Evolutionary conservation across 352 stramenopile genomes (phyloP).

Genomic region (Phytophthora litchii): DNA sequence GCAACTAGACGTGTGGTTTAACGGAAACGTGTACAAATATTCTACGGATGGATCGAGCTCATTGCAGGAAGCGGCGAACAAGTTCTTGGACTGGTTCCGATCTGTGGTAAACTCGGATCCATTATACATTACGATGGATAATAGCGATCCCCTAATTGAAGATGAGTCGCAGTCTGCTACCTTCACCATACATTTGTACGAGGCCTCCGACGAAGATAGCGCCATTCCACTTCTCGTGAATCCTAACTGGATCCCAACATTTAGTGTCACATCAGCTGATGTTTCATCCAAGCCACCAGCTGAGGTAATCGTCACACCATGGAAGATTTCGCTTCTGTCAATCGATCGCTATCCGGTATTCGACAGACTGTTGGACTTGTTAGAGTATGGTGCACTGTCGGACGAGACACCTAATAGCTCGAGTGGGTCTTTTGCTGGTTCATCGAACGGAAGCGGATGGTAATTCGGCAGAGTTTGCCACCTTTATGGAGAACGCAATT

Average conservation of each 20-base stretch:
- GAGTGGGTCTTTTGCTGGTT: not conserved
- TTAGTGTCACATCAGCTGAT: conserved; percentile 4
- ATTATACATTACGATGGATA: conserved; percentile 4
- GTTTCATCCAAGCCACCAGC: conserved; percentile 5
- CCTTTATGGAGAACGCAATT: conserved; percentile 22
- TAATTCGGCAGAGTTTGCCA: conserved; percentile 1
- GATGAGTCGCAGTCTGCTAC: conserved; percentile 2
- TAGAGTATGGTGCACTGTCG: conserved; percentile 9
- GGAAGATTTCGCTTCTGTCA: conserved; percentile 17
- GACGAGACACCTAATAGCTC: conserved; percentile 4
- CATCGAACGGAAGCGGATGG: conserved; percentile 8
- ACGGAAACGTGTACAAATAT: conserved; percentile 12
- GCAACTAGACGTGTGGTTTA: conserved; percentile 16
- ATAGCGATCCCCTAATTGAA: conserved; percentile 1
- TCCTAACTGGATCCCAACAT: conserved; percentile 27
- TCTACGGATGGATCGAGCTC: not conserved
- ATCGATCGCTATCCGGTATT: conserved; percentile 16
- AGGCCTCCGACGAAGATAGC: conserved; percentile 3
- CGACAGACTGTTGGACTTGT: conserved; percentile 27
- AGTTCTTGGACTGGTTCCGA: conserved; percentile 19
- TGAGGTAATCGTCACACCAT: conserved; percentile 20
- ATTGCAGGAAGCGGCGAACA: not conserved
- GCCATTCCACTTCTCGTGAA: conserved; percentile 10
- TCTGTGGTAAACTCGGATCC: conserved; percentile 7
- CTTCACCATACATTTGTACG: conserved; percentile 7